phyloP scores from a whole-genome alignment of 805 yeast species.

The Metschnikowia kunwiensis region DNA sequence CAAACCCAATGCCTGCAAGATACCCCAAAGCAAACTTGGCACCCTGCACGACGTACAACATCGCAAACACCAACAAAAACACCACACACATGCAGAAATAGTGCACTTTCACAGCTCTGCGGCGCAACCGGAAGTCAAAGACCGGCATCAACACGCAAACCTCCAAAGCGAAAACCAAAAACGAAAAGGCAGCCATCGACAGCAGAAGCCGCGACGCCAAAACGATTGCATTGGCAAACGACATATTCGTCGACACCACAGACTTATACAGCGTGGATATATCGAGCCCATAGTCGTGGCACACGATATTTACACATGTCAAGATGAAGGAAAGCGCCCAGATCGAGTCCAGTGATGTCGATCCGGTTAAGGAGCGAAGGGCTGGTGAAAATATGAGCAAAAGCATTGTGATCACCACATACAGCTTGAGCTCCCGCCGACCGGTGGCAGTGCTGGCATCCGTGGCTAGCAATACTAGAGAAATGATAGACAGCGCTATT shows the following conservation, averaged over 20 bases:
- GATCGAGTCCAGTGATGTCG: constrained; percentile 90
- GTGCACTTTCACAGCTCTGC: constrained; percentile 26
- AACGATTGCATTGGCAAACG: constrained; percentile 83
- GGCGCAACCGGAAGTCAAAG: constrained; percentile 59
- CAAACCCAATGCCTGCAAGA: constrained; percentile 47
- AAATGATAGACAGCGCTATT: constrained; percentile 20
- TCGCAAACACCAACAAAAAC: constrained; percentile 25
- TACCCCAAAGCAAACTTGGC: constrained; percentile 45
- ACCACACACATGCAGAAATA: constrained; percentile 25
- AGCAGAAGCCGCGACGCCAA: constrained; percentile 82
- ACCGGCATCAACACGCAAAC: constrained; percentile 70
- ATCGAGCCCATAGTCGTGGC: constrained; percentile 65
- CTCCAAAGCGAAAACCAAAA: constrained; percentile 70
- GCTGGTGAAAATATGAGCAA: constrained; percentile 84
- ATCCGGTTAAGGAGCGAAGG: constrained; percentile 77
- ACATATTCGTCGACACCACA: constrained; percentile 74
- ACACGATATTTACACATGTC: constrained; percentile 60
- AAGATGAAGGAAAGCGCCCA: constrained; percentile 90
- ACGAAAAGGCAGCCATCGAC: constrained; percentile 76
- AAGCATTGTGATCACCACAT: constrained; percentile 64
- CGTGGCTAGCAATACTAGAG: constrained; percentile 5
- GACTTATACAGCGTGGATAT: constrained; percentile 39
- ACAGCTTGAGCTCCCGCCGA: constrained; percentile 35
- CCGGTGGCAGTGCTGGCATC: constrained; percentile 8
- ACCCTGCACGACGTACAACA: constrained; percentile 24